A percentile compares a stretch with the other conserved stretches of the same genome.
These are phyloP conservation scores for Penicillium fuscoglaucum DNA, from an alignment of 2,329 filamentous ascomycete species.

Conservation along the genomic window DNA sequence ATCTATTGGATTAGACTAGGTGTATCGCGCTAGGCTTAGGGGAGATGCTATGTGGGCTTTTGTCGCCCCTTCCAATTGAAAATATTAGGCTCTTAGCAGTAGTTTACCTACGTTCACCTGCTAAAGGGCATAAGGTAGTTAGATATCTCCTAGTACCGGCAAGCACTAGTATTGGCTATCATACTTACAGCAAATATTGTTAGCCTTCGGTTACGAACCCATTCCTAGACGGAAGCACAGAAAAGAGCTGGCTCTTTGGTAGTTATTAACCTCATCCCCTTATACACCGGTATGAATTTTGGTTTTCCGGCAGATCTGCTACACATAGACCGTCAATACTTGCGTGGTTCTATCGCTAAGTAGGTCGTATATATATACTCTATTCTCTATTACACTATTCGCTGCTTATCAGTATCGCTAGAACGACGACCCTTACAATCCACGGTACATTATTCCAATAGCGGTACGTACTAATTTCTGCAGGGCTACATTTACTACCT, in stretches of 20 bases:
- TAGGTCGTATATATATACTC: background rate
- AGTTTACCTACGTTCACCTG: background rate
- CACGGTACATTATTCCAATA: background rate
- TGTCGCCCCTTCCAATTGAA: background rate
- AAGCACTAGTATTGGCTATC: background rate
- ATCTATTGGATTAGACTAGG: background rate
- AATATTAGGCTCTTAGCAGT: background rate
- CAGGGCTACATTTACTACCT: no score
- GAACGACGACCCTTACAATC: background rate
- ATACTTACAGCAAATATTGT: background rate
- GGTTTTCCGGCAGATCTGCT: background rate
- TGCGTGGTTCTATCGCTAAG: constrained; percentile 2
- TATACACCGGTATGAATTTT: background rate
- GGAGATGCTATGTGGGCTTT: background rate
- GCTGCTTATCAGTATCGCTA: background rate
- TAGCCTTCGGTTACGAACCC: background rate
- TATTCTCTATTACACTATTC: background rate
- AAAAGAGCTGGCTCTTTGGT: background rate
- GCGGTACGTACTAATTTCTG: background rate
- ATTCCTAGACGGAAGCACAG: background rate
- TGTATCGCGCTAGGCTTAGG: background rate
- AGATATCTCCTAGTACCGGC: background rate
- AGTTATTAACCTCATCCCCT: background rate
- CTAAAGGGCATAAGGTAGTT: background rate
- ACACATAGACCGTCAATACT: background rate